Evolutionary conservation across 1,139 yeast genomes (phyloP), one percentile per base, ranked within the genome.

Genomic region (Taphrina pruni): DNA sequence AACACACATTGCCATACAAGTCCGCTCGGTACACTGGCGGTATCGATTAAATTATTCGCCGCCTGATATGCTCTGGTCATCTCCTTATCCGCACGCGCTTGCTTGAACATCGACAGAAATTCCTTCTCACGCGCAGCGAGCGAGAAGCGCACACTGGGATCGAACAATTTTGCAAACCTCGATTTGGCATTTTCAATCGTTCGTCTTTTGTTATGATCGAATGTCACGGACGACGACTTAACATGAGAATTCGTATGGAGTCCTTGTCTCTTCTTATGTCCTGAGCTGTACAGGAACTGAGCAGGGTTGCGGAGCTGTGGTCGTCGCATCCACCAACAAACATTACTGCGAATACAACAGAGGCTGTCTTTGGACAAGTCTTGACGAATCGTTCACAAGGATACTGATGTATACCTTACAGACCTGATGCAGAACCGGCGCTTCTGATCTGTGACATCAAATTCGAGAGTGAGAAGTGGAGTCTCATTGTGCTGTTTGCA

Each of bases 1-100:
- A 58, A 35, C 3, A 43, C 62, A 36, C 62, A 58, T 45, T 21
- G 52, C 62, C 62, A 58, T 6, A 58, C 54, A 12, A 58, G 54
- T 2, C 54, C 62, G 36, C 39, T 36, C 7, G 62, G 52, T 7
- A n/a, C 62, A 12, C 26, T 17, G 5, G 35, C 20, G 9, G 21
- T 12, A 12, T 45, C 21, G 54, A 58, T 21, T 12, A 58, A 54
- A 45, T 21, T 45, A 6, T 26, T 41, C 32, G 62, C 62, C 6
- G 32, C 54, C 8, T 26, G 6, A 11, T 58, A 45, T 14, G 26
- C 36, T 21, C 8, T 9, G 20, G 20, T 32, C 32, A 50, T 50
- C 2, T 50, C 54, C 8, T 26, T 26, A 7, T 8, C 36, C 9
- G 32, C 36, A 21, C 36, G 54, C 7, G 54, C 54, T 21, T 21